These are phyloP conservation scores for Aspergillus homomorphus DNA, from an alignment of 495 filamentous ascomycete genomes.

Conservation along the genomic window DNA sequence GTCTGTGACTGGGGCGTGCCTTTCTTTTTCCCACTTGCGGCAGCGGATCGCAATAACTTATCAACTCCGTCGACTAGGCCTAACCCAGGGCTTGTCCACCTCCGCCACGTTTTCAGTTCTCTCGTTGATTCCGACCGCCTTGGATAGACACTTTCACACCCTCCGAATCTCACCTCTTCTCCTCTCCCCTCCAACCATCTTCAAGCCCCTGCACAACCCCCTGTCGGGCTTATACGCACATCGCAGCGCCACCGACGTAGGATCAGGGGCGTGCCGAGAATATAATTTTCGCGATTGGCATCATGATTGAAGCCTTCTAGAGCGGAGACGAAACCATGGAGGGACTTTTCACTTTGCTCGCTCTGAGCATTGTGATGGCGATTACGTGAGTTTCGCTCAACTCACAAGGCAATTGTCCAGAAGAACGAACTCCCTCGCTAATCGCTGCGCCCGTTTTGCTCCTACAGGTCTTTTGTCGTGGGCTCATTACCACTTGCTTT, in stretches of 20 bases:
- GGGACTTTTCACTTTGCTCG: slow-evolving; percentile 82
- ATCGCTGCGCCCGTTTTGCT: slow-evolving; percentile 24
- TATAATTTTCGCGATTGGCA: slow-evolving; percentile 18
- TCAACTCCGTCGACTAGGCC: not conserved
- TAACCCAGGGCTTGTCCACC: slow-evolving; percentile 16
- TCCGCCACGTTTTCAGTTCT: slow-evolving; percentile 24
- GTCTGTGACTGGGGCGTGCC: slow-evolving; percentile 5
- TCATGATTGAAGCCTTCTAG: slow-evolving; percentile 20
- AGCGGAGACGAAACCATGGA: slow-evolving; percentile 52
- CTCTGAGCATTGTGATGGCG: slow-evolving; percentile 87
- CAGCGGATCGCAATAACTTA: slow-evolving; percentile 22
- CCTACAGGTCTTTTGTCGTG: slow-evolving; percentile 82
- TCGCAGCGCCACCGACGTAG: not conserved
- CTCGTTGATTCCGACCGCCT: not conserved
- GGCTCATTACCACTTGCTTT: slow-evolving; percentile 90
- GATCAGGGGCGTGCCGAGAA: slow-evolving; percentile 6
- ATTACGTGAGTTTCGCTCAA: slow-evolving; percentile 64
- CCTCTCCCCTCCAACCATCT: not conserved
- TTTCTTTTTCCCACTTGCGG: slow-evolving; percentile 20
- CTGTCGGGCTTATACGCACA: not conserved
- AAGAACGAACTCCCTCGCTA: slow-evolving; percentile 7
- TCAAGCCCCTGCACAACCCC: not conserved
- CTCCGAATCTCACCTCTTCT: not conserved
- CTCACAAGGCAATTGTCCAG: not conserved
- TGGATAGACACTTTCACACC: not conserved